Conservation (phyloP, 2,329 filamentous ascomycete genomes). For the Exserohilum rostratum region DNA sequence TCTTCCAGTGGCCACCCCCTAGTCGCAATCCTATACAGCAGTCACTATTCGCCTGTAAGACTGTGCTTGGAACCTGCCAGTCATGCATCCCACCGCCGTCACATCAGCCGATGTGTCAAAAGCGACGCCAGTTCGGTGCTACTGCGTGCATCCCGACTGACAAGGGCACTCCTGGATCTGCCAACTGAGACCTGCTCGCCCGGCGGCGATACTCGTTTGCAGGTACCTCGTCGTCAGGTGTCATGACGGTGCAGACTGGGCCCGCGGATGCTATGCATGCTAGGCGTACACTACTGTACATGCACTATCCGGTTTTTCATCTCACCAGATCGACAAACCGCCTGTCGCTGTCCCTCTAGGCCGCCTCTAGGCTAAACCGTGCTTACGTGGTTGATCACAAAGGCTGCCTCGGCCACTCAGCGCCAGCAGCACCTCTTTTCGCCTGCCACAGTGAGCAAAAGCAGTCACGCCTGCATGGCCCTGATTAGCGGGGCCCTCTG, state of each 20-base stretch:
- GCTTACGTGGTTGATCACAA: slow-evolving; percentile 23
- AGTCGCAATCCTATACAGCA: slow-evolving; percentile 21
- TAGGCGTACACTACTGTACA: not conserved
- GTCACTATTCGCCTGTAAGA: slow-evolving; percentile 22
- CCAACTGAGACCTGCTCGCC: slow-evolving; percentile 3
- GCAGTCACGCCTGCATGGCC: slow-evolving; percentile 25
- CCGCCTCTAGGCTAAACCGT: slow-evolving; percentile 20
- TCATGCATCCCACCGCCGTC: slow-evolving; percentile 22
- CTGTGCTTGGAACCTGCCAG: slow-evolving; percentile 15
- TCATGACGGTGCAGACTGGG: slow-evolving; percentile 21
- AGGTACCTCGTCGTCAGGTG: slow-evolving; percentile 17
- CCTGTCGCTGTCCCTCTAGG: slow-evolving; percentile 15
- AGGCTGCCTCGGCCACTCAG: slow-evolving; percentile 18
- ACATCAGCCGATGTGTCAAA: slow-evolving; percentile 25
- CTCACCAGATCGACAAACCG: slow-evolving; percentile 22
- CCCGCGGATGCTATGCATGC: slow-evolving; percentile 13
- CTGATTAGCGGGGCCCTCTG: slow-evolving; percentile 15
- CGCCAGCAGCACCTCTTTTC: slow-evolving; percentile 14
- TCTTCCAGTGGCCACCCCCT: slow-evolving; percentile 17
- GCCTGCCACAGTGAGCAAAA: slow-evolving; percentile 20
- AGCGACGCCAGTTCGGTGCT: slow-evolving; percentile 16
- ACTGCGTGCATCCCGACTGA: slow-evolving; percentile 17
- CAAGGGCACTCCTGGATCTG: slow-evolving; percentile 9
- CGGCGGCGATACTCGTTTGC: slow-evolving; percentile 8
- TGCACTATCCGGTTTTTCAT: slow-evolving; percentile 16